Conservation (phyloP, 345 rosid genomes). For the Dipteronia sinensis region DNA sequence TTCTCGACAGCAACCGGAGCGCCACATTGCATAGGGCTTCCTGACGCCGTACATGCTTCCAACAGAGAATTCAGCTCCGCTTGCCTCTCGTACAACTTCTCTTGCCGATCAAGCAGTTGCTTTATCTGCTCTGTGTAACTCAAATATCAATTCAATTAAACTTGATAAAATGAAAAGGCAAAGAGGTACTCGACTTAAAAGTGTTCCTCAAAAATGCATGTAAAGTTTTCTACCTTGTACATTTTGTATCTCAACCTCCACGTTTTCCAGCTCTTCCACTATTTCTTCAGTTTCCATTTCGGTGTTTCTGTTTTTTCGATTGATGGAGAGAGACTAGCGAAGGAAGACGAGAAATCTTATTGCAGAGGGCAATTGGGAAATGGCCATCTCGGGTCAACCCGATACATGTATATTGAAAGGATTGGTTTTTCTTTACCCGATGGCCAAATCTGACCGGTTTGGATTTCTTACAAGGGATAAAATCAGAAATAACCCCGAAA, state of each 20-base stretch:
- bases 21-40: slow-evolving; percentile 33
- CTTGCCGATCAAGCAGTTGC: slow-evolving; percentile 73
- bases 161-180: neutral
- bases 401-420: neutral
- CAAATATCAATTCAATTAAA: neutral
- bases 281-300: slow-evolving; percentile 56
- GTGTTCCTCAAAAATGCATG: neutral
- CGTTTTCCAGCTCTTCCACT: slow-evolving; percentile 55
- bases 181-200: neutral
- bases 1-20: slow-evolving; percentile 39
- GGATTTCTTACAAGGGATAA: too few relatives aligned
- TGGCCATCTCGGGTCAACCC: neutral
- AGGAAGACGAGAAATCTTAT: neutral
- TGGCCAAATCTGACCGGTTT: too few relatives aligned
- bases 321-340: neutral
- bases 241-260: slow-evolving; percentile 60
- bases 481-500: too few relatives aligned
- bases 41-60: slow-evolving; percentile 51
- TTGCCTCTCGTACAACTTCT: slow-evolving; percentile 65
- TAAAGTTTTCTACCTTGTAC: slow-evolving; percentile 57
- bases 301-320: neutral
- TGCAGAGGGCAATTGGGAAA: neutral
- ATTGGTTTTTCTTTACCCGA: too few relatives aligned
- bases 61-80: slow-evolving; percentile 62
- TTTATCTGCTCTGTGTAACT: slow-evolving; percentile 57